phyloP scores from a whole-genome alignment of 1,284 basidiomycete species.

The Amylostereum areolatum region DNA sequence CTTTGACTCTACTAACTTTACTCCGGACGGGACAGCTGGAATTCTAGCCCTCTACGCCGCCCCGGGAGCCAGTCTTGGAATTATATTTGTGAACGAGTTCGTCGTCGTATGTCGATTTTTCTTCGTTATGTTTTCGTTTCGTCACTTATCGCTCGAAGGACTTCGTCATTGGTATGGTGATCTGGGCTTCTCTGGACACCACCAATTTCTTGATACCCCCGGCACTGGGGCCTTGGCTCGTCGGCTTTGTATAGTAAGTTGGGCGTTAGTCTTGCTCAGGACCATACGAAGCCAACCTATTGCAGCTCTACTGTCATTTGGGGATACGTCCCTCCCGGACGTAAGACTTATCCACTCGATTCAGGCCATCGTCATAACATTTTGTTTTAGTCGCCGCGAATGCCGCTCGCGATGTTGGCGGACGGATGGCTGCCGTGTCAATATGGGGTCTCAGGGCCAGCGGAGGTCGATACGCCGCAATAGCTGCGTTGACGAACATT shows the following conservation, averaged over 20 bases:
- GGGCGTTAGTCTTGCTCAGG: not conserved
- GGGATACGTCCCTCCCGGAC: constrained; percentile 47
- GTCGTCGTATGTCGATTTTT: constrained; percentile 39
- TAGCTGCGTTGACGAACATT: constrained; percentile 61
- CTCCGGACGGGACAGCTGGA: constrained; percentile 55
- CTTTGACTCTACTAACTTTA: constrained; percentile 42
- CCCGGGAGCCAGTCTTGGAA: constrained; percentile 44
- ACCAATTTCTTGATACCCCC: constrained; percentile 58
- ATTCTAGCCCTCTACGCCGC: constrained; percentile 51
- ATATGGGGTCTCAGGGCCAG: constrained; percentile 51
- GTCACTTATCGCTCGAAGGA: constrained; percentile 36
- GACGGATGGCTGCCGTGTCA: constrained; percentile 47
- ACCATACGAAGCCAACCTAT: not conserved
- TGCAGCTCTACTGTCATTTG: constrained; percentile 49
- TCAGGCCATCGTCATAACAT: too few species aligned
- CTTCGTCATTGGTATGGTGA: constrained; percentile 53
- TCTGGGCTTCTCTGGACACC: constrained; percentile 56
- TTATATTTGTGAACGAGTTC: constrained; percentile 62
- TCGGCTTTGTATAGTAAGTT: constrained; percentile 51
- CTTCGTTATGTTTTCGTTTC: constrained; percentile 4
- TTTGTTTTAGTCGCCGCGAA: constrained; percentile 48
- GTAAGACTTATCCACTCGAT: constrained; percentile 24
- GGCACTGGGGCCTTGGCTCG: constrained; percentile 40
- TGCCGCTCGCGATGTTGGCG: constrained; percentile 63
- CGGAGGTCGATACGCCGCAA: constrained; percentile 56